These are phyloP conservation scores for Onygena corvina DNA, from an alignment of 2,329 filamentous ascomycete genomes.

Conservation along the genomic window DNA sequence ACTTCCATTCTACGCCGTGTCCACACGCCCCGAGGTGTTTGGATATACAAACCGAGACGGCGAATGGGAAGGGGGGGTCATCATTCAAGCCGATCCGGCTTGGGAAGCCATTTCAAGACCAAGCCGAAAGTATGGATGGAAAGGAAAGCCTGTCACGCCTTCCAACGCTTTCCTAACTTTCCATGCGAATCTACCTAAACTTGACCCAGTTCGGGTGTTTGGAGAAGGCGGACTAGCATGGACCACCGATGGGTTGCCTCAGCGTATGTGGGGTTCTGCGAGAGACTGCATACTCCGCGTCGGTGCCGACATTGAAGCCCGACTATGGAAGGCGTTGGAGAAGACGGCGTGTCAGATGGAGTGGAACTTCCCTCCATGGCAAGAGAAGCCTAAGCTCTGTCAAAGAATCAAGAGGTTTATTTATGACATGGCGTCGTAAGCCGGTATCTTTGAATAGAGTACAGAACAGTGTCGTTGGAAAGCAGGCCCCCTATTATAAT, in stretches of 20 bases:
- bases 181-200: conserved; percentile 34
- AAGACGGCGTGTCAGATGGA: conserved; percentile 31
- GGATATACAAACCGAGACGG: conserved; percentile 13
- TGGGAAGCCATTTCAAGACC: conserved; percentile 25
- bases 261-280: conserved; percentile 28
- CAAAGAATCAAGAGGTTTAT: conserved; percentile 15
- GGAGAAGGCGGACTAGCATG: conserved; percentile 29
- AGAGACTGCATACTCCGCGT: conserved; percentile 26
- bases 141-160: conserved; percentile 17
- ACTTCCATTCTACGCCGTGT: conserved; percentile 16
- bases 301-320: conserved; percentile 30
- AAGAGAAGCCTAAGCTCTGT: conserved; percentile 15
- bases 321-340: conserved; percentile 33
- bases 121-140: conserved; percentile 13
- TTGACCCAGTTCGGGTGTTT: conserved; percentile 31
- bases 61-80: conserved; percentile 15
- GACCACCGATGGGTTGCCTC: conserved; percentile 26
- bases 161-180: conserved; percentile 25
- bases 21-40: conserved; percentile 15
- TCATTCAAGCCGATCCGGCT: conserved; percentile 24
- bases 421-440: conserved; percentile 11
- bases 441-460: too few relatives aligned
- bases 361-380: conserved; percentile 14
- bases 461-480: too few relatives aligned
- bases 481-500: too few relatives aligned